Evolutionary conservation across 768 basidiomycete species (phyloP).

Genomic region (Pleurotus ostreatus): DNA sequence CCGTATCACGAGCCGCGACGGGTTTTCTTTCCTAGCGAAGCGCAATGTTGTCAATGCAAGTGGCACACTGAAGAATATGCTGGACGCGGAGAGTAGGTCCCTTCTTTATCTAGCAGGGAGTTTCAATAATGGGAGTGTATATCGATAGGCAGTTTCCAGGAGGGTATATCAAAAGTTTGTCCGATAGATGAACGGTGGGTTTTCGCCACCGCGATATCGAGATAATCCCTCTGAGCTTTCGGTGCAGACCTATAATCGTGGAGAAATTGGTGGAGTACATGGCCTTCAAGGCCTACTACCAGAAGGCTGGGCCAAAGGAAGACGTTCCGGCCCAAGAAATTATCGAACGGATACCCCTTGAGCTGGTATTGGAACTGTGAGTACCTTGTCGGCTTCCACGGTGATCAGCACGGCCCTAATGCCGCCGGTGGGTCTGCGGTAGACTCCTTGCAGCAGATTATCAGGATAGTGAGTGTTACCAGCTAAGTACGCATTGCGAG

Average conservation of each 20-base stretch:
- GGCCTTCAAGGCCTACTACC: conserved; percentile 77
- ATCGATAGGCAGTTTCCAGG: conserved; percentile 62
- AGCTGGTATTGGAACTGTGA: conserved; percentile 86
- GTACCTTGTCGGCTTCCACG: conserved; percentile 23
- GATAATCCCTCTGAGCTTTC: neutral
- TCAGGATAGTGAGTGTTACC: conserved; percentile 5
- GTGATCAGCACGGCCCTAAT: conserved; percentile 1
- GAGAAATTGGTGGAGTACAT: conserved; percentile 92
- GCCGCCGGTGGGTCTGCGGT: neutral
- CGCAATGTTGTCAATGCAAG: conserved; percentile 74
- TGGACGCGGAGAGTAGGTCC: conserved; percentile 64
- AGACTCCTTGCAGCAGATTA: conserved; percentile 14
- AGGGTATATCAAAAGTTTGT: conserved; percentile 69
- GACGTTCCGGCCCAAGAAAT: conserved; percentile 77
- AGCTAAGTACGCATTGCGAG: too few species aligned
- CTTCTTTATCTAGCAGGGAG: too few species aligned
- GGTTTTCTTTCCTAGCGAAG: conserved; percentile 75
- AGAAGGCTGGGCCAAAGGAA: conserved; percentile 65
- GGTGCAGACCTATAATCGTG: conserved; percentile 39
- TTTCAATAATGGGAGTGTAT: neutral
- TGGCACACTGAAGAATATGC: conserved; percentile 78
- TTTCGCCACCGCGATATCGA: neutral
- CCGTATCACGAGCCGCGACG: conserved; percentile 71
- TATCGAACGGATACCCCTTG: conserved; percentile 77
- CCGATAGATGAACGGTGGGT: conserved; percentile 67